Evolutionary conservation across 768 basidiomycete genomes (phyloP).

Genomic region (Obba rivulosa): DNA sequence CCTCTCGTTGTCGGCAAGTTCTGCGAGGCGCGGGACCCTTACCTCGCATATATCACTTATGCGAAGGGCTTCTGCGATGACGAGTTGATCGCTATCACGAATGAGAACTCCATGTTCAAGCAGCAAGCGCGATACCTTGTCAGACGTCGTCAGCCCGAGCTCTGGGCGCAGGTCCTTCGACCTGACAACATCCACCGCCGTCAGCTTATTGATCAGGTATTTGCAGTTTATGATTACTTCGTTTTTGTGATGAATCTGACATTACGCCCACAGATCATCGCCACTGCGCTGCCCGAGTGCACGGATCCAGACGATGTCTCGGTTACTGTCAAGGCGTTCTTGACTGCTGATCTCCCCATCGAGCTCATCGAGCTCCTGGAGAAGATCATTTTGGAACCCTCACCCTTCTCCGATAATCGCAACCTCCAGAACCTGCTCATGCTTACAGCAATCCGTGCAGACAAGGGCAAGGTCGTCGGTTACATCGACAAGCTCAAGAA

Average conservation of each 20-base stretch:
- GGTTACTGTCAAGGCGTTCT: conserved; percentile 96
- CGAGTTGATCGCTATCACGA: conserved; percentile 93
- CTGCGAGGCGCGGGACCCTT: conserved; percentile 97
- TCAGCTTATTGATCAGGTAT: conserved; percentile 86
- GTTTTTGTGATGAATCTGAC: no score
- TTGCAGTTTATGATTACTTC: conserved; percentile 8
- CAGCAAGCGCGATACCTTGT: conserved; percentile 98
- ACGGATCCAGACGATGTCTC: conserved; percentile 99
- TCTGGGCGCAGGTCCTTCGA: conserved; percentile 93
- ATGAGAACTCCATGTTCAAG: conserved; percentile 99
- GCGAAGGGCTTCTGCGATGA: conserved; percentile 99
- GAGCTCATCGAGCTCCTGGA: conserved; percentile 96
- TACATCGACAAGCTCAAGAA: conserved; percentile 98
- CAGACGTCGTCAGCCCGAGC: conserved; percentile 89
- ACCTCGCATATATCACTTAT: conserved; percentile 97
- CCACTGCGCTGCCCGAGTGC: conserved; percentile 93
- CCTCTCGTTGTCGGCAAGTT: conserved; percentile 97
- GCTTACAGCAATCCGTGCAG: conserved; percentile 93
- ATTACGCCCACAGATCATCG: conserved; percentile 64
- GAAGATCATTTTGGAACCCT: conserved; percentile 97
- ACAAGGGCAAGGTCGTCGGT: conserved; percentile 96
- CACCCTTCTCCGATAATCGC: conserved; percentile 96
- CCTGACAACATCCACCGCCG: conserved; percentile 90
- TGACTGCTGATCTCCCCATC: conserved; percentile 92
- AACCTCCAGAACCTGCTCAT: conserved; percentile 94